A percentile compares a stretch with the other conserved stretches of the same genome.
Conservation (phyloP, 306 rosid species). For the Styphnolobium japonicum region DNA sequence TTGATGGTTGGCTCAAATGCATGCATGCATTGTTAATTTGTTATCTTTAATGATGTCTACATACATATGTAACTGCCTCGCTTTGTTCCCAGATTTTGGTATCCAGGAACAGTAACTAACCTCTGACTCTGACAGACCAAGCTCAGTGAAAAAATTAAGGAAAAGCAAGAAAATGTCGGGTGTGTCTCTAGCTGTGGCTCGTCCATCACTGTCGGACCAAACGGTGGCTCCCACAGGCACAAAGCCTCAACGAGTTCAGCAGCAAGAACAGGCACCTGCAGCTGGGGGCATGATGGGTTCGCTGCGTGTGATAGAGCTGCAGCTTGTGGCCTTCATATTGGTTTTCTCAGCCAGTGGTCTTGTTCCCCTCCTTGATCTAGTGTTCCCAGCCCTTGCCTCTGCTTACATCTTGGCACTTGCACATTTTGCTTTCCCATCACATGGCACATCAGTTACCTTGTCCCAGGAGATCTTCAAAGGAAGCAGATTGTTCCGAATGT, state of each 20-base stretch:
- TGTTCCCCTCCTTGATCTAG: slow-evolving; percentile 61
- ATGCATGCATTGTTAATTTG: not conserved
- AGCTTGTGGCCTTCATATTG: slow-evolving; percentile 80
- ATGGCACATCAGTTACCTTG: not conserved
- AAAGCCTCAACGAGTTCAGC: not conserved
- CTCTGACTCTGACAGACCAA: not conserved
- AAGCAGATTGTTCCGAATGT: slow-evolving; percentile 49
- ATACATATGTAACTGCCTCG: not conserved
- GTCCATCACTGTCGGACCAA: slow-evolving; percentile 16
- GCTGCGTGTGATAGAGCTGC: slow-evolving; percentile 72
- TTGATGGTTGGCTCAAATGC: not conserved
- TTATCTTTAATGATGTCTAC: not conserved
- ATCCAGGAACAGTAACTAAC: not conserved
- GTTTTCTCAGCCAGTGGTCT: slow-evolving; percentile 88
- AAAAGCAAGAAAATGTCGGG: slow-evolving; percentile 60
- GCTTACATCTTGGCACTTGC: slow-evolving; percentile 63
- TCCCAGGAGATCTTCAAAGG: slow-evolving; percentile 58
- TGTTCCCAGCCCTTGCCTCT: slow-evolving; percentile 65
- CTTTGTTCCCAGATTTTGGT: not conserved
- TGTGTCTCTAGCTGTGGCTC: slow-evolving; percentile 55
- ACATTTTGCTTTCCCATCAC: slow-evolving; percentile 62
- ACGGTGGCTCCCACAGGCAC: not conserved
- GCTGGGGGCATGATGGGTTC: slow-evolving; percentile 72
- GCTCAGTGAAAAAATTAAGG: not conserved
- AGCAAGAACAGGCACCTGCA: not conserved